phyloP scores from a whole-genome alignment of 192 early-diverging fungal species.

The Coemansia sp. region DNA sequence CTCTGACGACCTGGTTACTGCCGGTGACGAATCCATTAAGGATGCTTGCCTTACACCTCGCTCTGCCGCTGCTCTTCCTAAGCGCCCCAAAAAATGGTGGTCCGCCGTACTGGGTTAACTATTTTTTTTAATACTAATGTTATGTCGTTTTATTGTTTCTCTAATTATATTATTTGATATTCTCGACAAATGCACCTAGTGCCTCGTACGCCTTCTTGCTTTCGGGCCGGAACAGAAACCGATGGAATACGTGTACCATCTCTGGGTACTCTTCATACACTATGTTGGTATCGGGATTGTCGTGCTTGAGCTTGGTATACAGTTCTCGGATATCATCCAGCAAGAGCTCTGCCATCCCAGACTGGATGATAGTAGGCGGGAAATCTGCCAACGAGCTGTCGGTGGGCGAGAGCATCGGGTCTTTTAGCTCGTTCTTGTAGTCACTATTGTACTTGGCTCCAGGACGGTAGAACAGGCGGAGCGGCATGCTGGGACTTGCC shows the following conservation, averaged over 20 bases:
- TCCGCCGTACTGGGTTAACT: slow-evolving; percentile 32
- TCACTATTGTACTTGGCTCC: slow-evolving; percentile 12
- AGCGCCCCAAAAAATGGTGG: slow-evolving; percentile 42
- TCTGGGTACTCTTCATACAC: slow-evolving; percentile 28
- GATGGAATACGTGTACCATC: slow-evolving; percentile 48
- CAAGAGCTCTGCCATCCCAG: slow-evolving; percentile 17
- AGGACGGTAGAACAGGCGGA: slow-evolving; percentile 28
- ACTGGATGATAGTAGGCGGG: slow-evolving; percentile 33
- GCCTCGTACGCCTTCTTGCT: slow-evolving; percentile 16
- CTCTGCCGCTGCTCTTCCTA: not conserved
- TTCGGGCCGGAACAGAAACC: slow-evolving; percentile 20
- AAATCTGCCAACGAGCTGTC: slow-evolving; percentile 20
- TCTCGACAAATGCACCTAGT: slow-evolving; percentile 6
- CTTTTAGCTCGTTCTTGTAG: slow-evolving; percentile 16
- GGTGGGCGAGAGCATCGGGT: slow-evolving; percentile 18
- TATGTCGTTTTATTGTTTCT: not conserved
- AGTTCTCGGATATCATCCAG: slow-evolving; percentile 21
- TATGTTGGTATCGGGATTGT: slow-evolving; percentile 6
- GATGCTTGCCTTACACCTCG: not conserved
- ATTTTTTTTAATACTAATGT: not conserved
- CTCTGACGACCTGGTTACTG: not conserved
- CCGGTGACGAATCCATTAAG: not conserved
- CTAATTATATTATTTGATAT: not conserved
- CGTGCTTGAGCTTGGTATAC: slow-evolving; percentile 1
- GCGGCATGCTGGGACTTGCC: slow-evolving; percentile 18